Conservation (phyloP, 768 basidiomycete genomes). For the Leccinum sublutescens region DNA sequence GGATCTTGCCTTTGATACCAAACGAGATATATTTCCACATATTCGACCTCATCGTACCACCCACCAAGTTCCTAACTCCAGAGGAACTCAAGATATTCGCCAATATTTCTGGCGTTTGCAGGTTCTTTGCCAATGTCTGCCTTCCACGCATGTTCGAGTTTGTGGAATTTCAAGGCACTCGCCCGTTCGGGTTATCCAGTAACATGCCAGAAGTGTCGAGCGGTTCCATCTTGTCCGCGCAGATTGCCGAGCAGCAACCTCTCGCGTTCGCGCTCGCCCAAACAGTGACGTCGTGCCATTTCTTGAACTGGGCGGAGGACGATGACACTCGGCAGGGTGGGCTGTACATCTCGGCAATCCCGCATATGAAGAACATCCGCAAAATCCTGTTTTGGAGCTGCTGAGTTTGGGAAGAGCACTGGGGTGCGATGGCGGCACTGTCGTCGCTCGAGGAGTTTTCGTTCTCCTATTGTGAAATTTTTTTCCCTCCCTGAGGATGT, state of each 20-base stretch:
- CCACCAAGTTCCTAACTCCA: neutral
- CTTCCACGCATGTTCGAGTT: neutral
- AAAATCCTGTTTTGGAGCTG: neutral
- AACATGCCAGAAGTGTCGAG: too few species aligned
- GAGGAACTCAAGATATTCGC: neutral
- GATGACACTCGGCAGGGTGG: too few species aligned
- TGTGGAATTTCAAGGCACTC: neutral
- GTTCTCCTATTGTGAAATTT: too few species aligned
- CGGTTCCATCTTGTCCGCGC: too few species aligned
- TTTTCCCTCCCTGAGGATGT: too few species aligned
- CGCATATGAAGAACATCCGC: neutral
- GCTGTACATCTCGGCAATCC: neutral
- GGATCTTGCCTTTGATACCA: neutral
- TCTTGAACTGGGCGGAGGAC: too few species aligned
- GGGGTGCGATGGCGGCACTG: too few species aligned
- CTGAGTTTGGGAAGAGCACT: neutral
- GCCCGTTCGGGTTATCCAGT: fast-evolving
- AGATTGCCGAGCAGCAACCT: too few species aligned
- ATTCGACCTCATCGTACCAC: neutral
- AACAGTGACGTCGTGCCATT: too few species aligned
- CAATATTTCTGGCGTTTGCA: neutral
- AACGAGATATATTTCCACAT: neutral
- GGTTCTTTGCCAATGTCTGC: neutral
- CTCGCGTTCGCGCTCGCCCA: too few species aligned
- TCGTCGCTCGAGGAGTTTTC: too few species aligned